phyloP scores from a whole-genome alignment of 176 grass and related monocot genomes.

The Eragrostis curvula region DNA sequence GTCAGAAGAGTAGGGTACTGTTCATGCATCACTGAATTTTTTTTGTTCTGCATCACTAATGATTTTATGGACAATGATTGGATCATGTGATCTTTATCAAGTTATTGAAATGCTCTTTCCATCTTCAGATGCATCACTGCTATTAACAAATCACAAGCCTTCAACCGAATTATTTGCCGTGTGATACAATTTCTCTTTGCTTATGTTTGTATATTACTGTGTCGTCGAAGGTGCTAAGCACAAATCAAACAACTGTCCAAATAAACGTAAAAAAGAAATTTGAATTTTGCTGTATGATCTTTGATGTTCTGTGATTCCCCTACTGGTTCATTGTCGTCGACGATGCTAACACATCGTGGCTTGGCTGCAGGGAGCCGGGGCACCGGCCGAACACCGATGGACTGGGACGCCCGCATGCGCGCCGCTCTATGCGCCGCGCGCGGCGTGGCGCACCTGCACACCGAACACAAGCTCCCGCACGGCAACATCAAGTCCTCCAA shows the following conservation, averaged over 20 bases:
- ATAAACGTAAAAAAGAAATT: background rate
- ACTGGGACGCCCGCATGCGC: too few relatives aligned
- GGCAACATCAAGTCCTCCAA: too few relatives aligned
- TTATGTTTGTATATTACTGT: too few relatives aligned
- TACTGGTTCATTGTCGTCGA: background rate
- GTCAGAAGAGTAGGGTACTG: background rate
- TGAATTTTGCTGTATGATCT: background rate
- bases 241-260: background rate
- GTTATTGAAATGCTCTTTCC: background rate
- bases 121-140: background rate
- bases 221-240: too few relatives aligned
- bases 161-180: too few relatives aligned
- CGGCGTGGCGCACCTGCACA: too few relatives aligned
- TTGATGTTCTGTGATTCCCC: background rate
- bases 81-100: background rate
- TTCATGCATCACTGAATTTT: background rate
- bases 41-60: background rate
- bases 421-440: too few relatives aligned
- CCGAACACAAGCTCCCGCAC: too few relatives aligned
- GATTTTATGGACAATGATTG: background rate
- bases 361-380: constrained; percentile 58
- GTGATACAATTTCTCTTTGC: too few relatives aligned
- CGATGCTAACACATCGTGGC: background rate
- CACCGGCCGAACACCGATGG: constrained; percentile 49
- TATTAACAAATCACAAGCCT: too few relatives aligned